These are phyloP conservation scores for Cornus florida DNA, from an alignment of 148 eudicot genomes.

Conservation along the genomic window DNA sequence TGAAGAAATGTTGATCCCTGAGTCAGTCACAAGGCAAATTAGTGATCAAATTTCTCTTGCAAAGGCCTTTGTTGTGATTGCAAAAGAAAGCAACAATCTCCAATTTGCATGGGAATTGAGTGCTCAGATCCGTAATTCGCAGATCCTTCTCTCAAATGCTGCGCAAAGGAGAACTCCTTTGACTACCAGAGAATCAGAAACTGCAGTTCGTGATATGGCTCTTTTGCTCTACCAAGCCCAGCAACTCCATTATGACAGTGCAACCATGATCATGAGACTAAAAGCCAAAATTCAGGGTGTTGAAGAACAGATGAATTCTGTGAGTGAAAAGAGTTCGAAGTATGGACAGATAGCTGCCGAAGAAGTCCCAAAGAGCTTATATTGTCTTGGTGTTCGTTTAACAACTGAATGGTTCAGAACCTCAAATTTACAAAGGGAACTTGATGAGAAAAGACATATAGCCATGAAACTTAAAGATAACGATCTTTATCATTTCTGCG, in stretches of 20 bases:
- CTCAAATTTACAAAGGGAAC: slow-evolving; percentile 38
- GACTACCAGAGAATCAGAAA: slow-evolving; percentile 64
- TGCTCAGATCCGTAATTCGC: slow-evolving; percentile 84
- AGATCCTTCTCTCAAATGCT: slow-evolving; percentile 77
- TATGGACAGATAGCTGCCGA: slow-evolving; percentile 90
- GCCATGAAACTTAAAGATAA: slow-evolving; percentile 52
- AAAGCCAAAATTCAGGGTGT: slow-evolving; percentile 84
- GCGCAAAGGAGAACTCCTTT: slow-evolving; percentile 68
- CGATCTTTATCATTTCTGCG: slow-evolving; percentile 66
- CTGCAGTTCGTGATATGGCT: slow-evolving; percentile 76
- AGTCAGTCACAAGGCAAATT: slow-evolving; percentile 38
- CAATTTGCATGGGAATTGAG: slow-evolving; percentile 91
- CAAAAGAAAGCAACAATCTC: slow-evolving; percentile 86
- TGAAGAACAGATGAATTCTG: slow-evolving; percentile 73
- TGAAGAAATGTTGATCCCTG: slow-evolving; percentile 36
- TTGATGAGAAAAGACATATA: slow-evolving; percentile 35
- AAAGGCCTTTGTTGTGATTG: slow-evolving; percentile 65
- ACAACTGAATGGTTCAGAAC: slow-evolving; percentile 74
- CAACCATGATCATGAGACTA: slow-evolving; percentile 82
- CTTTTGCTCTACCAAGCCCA: slow-evolving; percentile 80
- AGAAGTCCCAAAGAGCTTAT: slow-evolving; percentile 86
- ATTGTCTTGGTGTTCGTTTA: slow-evolving; percentile 76
- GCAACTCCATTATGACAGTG: slow-evolving; percentile 79
- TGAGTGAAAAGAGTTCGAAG: slow-evolving; percentile 68
- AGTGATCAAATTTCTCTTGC: slow-evolving; percentile 47